Evolutionary conservation across 2,329 filamentous ascomycete species (phyloP), one percentile per base, ranked within the genome.

Genomic region (Penicillium sp.): DNA sequence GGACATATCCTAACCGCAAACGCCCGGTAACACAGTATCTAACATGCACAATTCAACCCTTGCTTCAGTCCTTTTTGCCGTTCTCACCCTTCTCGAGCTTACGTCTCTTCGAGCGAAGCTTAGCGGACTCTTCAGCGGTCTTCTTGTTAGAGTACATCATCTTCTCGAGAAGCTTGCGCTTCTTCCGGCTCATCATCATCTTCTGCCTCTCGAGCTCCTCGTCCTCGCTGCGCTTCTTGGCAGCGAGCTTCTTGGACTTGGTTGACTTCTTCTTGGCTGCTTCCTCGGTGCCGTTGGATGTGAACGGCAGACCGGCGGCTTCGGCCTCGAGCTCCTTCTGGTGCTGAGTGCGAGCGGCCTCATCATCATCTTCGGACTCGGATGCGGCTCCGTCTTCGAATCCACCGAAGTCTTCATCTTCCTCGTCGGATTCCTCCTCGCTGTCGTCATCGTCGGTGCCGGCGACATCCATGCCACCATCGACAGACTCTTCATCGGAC

Each of bases 131-230:
- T 22, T 84, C 87, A 60, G 92, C 92, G 78, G 89, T 88, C 80
- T 93, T 91, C 75, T 86, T 91, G 73, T 96, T 95, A 55, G 84
- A 90, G 74, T 95, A 95, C 66, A 90, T 80, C 89, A 99, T 99
- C 77, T 96, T 93, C 78, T 97, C 93, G 60, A 92, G 87, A 64
- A 96, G 77, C 83, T 96, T 96, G 64, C 93, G 81, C 84, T 97
- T 99, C 82, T 95, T 93, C 72, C 95, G 88, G 72, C 87, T 88
- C 78, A 97, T 85, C 93, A 99, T 99, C 76, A 95, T 93, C 82
- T 95, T 96, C 69, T 89, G 86, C 55, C 92, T 81, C 72, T 95
- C 90, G 50, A 95, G 73, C 63, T 97, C 91, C 72, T 97, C 93
- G 3, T 87, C 84, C 66, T 93, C 88, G 64, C 80, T 75, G 56